Conservation (phyloP, 495 filamentous ascomycete species). For the Aspergillus coremiiformis region DNA sequence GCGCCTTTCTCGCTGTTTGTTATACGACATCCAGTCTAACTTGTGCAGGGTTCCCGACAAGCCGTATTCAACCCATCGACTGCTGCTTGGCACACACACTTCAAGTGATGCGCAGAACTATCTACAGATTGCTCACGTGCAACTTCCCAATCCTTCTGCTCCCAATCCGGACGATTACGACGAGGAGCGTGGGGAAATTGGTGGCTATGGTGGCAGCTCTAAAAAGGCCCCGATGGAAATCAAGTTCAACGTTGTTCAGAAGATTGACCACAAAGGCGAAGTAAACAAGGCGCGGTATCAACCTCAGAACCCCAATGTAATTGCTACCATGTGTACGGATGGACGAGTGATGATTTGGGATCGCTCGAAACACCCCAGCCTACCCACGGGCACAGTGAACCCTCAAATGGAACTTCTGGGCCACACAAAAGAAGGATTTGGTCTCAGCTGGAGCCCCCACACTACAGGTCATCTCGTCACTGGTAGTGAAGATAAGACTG, state of each 20-base stretch:
- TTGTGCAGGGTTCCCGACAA: slow-evolving; percentile 62
- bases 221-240: slow-evolving; percentile 62
- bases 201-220: slow-evolving; percentile 67
- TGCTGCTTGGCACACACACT: slow-evolving; percentile 93
- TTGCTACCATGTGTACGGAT: slow-evolving; percentile 88
- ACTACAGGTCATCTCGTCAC: slow-evolving; percentile 74
- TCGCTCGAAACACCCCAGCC: slow-evolving; percentile 80
- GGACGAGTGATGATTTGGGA: slow-evolving; percentile 88
- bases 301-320: slow-evolving; percentile 95
- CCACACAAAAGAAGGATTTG: slow-evolving; percentile 89
- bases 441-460: slow-evolving; percentile 86
- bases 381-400: slow-evolving; percentile 61
- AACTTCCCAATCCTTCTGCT: slow-evolving; percentile 71
- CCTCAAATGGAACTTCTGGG: slow-evolving; percentile 80
- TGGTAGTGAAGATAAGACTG: slow-evolving; percentile 84
- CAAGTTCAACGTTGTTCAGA: slow-evolving; percentile 85
- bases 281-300: slow-evolving; percentile 98
- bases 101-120: slow-evolving; percentile 83
- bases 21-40: slow-evolving; percentile 8
- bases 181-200: slow-evolving; percentile 85
- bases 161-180: slow-evolving; percentile 79
- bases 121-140: slow-evolving; percentile 86
- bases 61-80: slow-evolving; percentile 78
- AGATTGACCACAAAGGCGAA: slow-evolving; percentile 92
- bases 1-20: slow-evolving; percentile 7